Evolutionary conservation across 352 stramenopile genomes (phyloP), one percentile per base, ranked within the genome.

Genomic region (Pythium biforme): DNA sequence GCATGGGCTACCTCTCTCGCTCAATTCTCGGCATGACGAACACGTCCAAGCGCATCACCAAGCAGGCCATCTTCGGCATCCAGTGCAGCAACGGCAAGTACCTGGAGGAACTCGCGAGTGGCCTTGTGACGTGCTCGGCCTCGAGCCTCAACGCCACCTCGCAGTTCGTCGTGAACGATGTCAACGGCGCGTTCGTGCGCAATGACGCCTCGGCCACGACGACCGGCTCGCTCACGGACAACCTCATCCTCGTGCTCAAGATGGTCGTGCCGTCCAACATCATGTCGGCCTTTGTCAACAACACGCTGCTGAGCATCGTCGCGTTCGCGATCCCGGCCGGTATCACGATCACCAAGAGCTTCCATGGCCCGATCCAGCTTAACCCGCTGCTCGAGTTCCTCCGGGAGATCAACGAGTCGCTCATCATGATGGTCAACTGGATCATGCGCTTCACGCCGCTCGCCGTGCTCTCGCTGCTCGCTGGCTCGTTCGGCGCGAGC

Each of bases 341-440:
- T 48, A 73, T 86, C 22, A 83, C 72, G 22, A 64, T 92, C 52
- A 77, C 81, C 25, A 77, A 74, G 57, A 90, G 81, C 60, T 90
- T 91, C 68, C 75, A 89, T 62, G 83, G 81, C 0, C 82, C 78
- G 10, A 69, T 86, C 19, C 74, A 84, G 25, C 74, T 91, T 54
- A 90, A 92, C 76, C 81, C 83, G 49, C 55, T 94, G 23, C 69
- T 94, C 20, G 79, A 92, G 54, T 89, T 94, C 65, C 76, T 92
- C 17, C 71, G 83, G 15, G 80, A 94, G 31, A 68, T 92, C 23
- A 91, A 94, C 61, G 79, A 89, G 64, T 85, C 81, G 52, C 79
- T 94, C 33, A 72, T 91, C 43, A 78, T 78, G 51, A 94, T 92
- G 79, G 72, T 76, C 25, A 75, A 87, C 51, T 89, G 73, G 75